phyloP scores from a whole-genome alignment of 192 early-diverging fungal species.

The Entomortierella beljakovae region DNA sequence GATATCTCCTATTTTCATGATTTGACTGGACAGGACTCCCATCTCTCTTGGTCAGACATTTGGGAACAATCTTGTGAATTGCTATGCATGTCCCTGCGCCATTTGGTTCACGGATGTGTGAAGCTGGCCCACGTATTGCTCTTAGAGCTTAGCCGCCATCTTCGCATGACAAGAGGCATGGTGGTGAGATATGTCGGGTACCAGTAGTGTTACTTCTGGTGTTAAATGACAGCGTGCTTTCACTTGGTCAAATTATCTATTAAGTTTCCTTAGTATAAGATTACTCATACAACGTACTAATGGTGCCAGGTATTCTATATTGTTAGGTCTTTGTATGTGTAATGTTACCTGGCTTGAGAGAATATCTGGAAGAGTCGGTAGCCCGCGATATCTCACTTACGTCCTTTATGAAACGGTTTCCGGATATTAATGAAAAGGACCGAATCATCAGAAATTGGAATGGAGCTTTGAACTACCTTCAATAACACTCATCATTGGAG shows the following conservation, averaged over 20 bases:
- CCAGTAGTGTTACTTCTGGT: slow-evolving; percentile 42
- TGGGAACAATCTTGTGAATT: slow-evolving; percentile 45
- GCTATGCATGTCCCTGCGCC: slow-evolving; percentile 22
- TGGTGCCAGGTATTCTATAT: slow-evolving; percentile 14
- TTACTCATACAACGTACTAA: slow-evolving; percentile 20
- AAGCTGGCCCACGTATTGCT: slow-evolving; percentile 48
- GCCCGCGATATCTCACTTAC: slow-evolving; percentile 29
- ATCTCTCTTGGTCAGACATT: slow-evolving; percentile 50
- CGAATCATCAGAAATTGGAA: slow-evolving; percentile 19
- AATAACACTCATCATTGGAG: slow-evolving; percentile 30
- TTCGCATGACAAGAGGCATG: slow-evolving; percentile 41
- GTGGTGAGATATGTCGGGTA: slow-evolving; percentile 47
- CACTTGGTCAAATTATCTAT: slow-evolving; percentile 45
- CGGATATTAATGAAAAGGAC: slow-evolving; percentile 34
- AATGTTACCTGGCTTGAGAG: slow-evolving; percentile 30
- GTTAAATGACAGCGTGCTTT: slow-evolving; percentile 39
- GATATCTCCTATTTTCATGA: no score
- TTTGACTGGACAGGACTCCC: slow-evolving; percentile 46
- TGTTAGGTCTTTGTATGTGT: slow-evolving; percentile 16
- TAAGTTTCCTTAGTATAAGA: slow-evolving; percentile 14
- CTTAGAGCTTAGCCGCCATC: slow-evolving; percentile 44
- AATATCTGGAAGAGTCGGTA: slow-evolving; percentile 21
- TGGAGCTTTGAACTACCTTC: slow-evolving; percentile 22
- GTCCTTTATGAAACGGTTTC: slow-evolving; percentile 31
- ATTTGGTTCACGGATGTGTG: slow-evolving; percentile 35